Evolutionary conservation across 192 early-diverging fungal genomes (phyloP).

Genomic region (Backusella tuberculispora): DNA sequence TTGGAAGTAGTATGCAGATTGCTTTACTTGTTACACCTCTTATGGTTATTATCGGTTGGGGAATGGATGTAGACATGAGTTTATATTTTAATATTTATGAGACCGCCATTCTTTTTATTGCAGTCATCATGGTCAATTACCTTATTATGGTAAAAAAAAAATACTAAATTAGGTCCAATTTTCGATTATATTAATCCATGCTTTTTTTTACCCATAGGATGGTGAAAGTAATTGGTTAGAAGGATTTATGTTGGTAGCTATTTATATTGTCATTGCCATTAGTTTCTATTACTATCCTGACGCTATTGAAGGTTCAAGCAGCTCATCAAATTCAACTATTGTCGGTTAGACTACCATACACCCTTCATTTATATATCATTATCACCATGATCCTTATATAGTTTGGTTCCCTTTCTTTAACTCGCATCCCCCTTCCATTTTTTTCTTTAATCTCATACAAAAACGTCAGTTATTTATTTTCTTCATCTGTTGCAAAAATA

Average conservation of each 20-base stretch:
- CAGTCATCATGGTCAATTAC: slow-evolving; percentile 80
- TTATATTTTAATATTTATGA: slow-evolving; percentile 87
- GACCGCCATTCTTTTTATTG: slow-evolving; percentile 82
- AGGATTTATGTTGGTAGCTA: slow-evolving; percentile 80
- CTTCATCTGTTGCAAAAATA: no score
- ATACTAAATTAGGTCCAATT: not conserved
- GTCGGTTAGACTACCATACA: not conserved
- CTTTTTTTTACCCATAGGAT: slow-evolving; percentile 34
- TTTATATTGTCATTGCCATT: slow-evolving; percentile 83
- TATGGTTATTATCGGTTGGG: slow-evolving; percentile 84
- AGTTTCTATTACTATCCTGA: slow-evolving; percentile 79
- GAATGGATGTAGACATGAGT: slow-evolving; percentile 68
- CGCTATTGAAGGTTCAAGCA: not conserved
- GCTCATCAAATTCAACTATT: not conserved
- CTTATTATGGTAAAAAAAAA: slow-evolving; percentile 60
- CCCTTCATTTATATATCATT: not conserved
- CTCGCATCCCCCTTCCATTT: no score
- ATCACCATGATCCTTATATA: not conserved
- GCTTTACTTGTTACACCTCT: slow-evolving; percentile 76
- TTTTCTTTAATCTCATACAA: no score
- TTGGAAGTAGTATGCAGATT: slow-evolving; percentile 92
- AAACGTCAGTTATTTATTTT: no score
- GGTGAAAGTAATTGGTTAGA: slow-evolving; percentile 94
- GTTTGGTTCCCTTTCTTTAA: not conserved
- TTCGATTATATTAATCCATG: not conserved